Base-by-base conservation (phyloP, 495 filamentous ascomycete genomes). In the Massariosphaeria phaeospora region DNA sequence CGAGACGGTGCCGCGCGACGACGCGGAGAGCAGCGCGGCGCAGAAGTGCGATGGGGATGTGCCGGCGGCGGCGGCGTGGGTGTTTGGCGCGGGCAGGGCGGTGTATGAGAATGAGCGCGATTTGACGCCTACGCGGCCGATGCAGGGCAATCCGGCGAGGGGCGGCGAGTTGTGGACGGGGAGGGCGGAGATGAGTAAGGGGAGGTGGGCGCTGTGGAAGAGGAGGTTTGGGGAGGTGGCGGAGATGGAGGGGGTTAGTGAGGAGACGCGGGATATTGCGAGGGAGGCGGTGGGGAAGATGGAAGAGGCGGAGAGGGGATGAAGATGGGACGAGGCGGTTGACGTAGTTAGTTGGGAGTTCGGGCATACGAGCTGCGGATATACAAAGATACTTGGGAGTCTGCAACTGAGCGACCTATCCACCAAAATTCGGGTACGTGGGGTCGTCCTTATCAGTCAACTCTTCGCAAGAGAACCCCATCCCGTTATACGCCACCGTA, bases 121-220 rank as follows among this genome's bases (percentile, higher is more conserved):
- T 46, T n/a, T 52, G 26, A 49, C 56, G 25, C 56, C 48, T 10
- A 48, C 30, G 11, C 29, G n/a, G 9, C 30, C 23, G 2, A 57
- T 48, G 12, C 17, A 48, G 30, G 53, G 46, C 9, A 52, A 62
- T 26, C 48, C 52, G 29, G 59, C 35, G 6, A 49, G 18, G 10
- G 48, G 35, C n/a, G 48, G 48, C 7, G 33, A 55, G 15, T 12
- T 40, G 11, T 52, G 38, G 35, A 54, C 49, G 18, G 49, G 51
- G 17, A 56, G 34, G 39, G 33, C 48, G 2, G 51, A 41, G 39
- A 55, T 63, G 13, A 55, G 48, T 20, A 55, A 51, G 43, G 59
- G 48, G 20, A 48, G 59, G 15, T 63, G 59, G 59, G 44, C 23
- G 18, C 40, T 52, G 1, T 55, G 61, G 55, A 59, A 51, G 39